Evolutionary conservation across 2,329 filamentous ascomycete species (phyloP), one percentile per base, ranked within the genome.

Genomic region (Diaporthe sp.): DNA sequence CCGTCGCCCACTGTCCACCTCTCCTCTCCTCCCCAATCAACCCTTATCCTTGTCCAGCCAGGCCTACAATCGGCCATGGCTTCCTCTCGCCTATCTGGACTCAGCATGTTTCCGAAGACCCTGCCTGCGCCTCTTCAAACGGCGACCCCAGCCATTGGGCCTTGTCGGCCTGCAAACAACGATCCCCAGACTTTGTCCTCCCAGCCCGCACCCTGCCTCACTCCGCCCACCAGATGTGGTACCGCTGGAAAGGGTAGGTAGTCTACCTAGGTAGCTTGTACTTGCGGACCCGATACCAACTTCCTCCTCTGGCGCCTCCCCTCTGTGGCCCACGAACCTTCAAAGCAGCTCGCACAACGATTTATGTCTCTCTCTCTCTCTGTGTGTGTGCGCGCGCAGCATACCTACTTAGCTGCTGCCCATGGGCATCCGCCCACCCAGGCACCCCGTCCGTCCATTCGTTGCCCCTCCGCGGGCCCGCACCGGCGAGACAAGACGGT

Each of bases 51-150:
- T 71, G 56, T n/a, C 56, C 44, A 61, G 42, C 58, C 69, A 42
- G 69, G 69, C 68, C 58, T 50, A 68, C 59, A 72, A 68, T 51
- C 53, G 27, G 51, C 58, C 63, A 70, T 74, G 68, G 72, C 72
- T 71, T 66, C 35, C 39, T 44, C 72, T 74, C 72, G 72, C 58
- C 58, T 72, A 74, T 74, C 72, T 74, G 39, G 68, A 65, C 55
- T 72, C 72, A 74, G 72, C 72, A 74, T 72, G 68, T 58, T 72
- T 58, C 72, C 72, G 72, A 53, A 42, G 50, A 71, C 72, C 72
- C 72, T 72, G 59, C 71, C 71, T 73, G 70, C 70, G 63, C 44
- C 53, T 50, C 53, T 50, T 59, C 69, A 58, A 51, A 65, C 35
- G 58, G 65, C 53, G 47, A 51, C 55, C 63, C 56, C 37, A 65